Base-by-base conservation (phyloP, 306 rosid species). In the Cyclanthera cordifolia region DNA sequence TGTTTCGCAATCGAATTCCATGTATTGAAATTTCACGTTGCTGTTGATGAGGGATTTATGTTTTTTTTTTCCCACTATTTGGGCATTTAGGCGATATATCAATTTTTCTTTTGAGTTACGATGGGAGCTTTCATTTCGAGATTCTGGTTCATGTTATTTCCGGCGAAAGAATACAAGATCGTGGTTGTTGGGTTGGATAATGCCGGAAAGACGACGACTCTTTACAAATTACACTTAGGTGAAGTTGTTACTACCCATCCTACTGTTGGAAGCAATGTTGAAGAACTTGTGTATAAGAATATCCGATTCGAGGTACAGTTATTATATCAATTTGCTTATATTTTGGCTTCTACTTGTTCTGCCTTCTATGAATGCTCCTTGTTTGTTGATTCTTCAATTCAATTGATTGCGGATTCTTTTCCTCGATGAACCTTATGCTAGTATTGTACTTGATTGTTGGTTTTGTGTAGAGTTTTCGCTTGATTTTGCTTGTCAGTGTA, bases 231-330 rank as follows among this genome's bases (percentile, higher is more conserved):
- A 66, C 96, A 93, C 83, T 78, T 93, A 70, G 98, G 96, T 53
- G 98, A 93, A 85, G 98, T 93, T 56, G 98, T 93, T 70, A 93
- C 96, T 15, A 93, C 98, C 4, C 90, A 93, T 75, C 96, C 98
- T 37, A 93, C 95, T 34, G 98, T 92, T 24, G 98, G 98, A 21
- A 92, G 98, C 84, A 92, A 93, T 74, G 95, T 93, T 5, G 98
- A 93, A 73, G 98, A 93, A 78, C 96, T 93, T n/a, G 96, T 93
- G 46, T 93, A 93, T 72, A 93, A 93, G 81, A 93, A 93, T 76
- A 93, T 93, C 59, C 87, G 96, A 53, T 93, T 93, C 14, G 98
- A 93, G 98, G 98, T 87, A 41, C 65, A 67, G n/a, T 64, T 5
- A n/a, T 53, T 19, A 3, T 48, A 45, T 68, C 52, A 0, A 7